phyloP scores from a whole-genome alignment of 306 rosid species.

The Rosa persica region DNA sequence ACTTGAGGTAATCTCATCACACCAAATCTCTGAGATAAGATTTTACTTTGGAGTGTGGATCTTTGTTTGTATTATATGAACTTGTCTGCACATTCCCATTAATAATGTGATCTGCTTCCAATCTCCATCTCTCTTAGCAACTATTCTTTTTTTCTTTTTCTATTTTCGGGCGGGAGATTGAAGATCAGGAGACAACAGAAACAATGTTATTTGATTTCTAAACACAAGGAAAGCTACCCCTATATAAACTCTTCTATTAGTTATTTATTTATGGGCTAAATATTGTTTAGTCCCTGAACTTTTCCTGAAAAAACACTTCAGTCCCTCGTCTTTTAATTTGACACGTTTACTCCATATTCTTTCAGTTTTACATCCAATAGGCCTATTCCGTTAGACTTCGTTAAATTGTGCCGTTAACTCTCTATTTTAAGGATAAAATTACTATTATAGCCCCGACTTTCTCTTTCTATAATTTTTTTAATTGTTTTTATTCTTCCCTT shows the following conservation, averaged over 20 bases:
- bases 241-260: not conserved
- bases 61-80: not conserved
- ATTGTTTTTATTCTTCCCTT: too few species aligned
- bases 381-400: too few species aligned
- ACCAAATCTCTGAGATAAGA: not conserved
- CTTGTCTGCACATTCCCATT: slow-evolving; percentile 1
- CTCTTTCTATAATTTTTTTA: too few species aligned
- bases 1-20: slow-evolving; percentile 49
- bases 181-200: not conserved
- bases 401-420: too few species aligned
- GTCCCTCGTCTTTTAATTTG: too few species aligned
- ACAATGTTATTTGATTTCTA: not conserved
- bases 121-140: not conserved
- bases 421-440: too few species aligned
- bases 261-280: too few species aligned
- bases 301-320: too few species aligned
- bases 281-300: too few species aligned
- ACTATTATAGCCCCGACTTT: too few species aligned
- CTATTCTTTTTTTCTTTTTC: not conserved
- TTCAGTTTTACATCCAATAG: too few species aligned
- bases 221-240: not conserved
- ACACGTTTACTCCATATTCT: too few species aligned
- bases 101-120: not conserved
- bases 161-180: not conserved
- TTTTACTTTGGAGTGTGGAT: not conserved